These are phyloP conservation scores for Coccomyxa sp. DNA, from an alignment of 139 green algal genomes.

Conservation along the genomic window DNA sequence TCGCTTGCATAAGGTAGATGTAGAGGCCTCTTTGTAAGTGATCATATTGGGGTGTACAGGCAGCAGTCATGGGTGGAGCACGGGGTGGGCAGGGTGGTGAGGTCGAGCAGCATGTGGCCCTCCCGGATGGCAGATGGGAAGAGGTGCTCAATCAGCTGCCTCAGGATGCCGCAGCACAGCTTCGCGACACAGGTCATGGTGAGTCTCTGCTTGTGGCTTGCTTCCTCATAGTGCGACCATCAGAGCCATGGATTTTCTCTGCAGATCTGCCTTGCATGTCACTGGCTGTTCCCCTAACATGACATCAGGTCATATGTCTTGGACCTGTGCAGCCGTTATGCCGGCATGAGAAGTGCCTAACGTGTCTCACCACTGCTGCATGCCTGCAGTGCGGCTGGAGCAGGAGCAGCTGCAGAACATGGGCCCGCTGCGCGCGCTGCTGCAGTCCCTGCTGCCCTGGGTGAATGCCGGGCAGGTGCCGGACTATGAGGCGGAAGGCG, in stretches of 20 bases:
- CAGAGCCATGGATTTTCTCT: background rate
- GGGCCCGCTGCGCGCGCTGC: constrained; percentile 65
- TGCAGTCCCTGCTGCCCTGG: constrained; percentile 77
- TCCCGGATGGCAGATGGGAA: no score
- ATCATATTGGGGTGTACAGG: no score
- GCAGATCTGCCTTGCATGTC: background rate
- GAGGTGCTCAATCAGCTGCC: no score
- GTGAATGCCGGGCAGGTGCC: constrained; percentile 60
- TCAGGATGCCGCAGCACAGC: no score
- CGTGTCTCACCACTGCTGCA: background rate
- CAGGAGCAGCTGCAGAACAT: constrained; percentile 47
- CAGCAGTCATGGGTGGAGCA: no score
- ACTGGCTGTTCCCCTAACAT: background rate
- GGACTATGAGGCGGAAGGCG: constrained; percentile 38
- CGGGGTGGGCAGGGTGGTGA: no score
- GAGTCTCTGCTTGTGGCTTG: background rate
- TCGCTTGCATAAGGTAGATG: no score
- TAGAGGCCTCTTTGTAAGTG: no score
- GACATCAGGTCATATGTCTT: background rate
- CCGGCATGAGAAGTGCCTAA: background rate
- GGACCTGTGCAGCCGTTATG: no score
- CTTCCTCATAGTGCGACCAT: background rate
- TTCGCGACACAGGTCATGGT: no score
- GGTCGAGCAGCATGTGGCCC: no score
- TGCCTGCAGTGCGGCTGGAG: constrained; percentile 1